Evolutionary conservation across 1,139 yeast genomes (phyloP).

Genomic region (Debaryomycetaceae sp.): DNA sequence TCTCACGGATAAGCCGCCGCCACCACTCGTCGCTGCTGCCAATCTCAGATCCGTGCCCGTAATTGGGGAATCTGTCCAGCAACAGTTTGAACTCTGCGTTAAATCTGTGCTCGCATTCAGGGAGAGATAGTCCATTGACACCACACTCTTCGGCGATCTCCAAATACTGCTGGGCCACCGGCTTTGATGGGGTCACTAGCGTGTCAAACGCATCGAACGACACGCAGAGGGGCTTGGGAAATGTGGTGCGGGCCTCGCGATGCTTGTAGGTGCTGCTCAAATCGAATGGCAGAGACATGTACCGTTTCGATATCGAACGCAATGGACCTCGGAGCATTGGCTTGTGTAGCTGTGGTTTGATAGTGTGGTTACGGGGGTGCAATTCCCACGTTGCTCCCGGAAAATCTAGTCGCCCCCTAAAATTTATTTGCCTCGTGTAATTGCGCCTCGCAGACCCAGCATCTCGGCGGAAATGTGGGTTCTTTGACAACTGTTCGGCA

Average conservation of each 20-base stretch:
- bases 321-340: no score
- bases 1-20: conserved; percentile 34
- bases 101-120: conserved; percentile 11
- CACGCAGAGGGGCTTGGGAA: conserved; percentile 37
- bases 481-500: no score
- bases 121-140: conserved; percentile 15
- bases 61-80: conserved; percentile 39
- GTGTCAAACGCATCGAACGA: conserved; percentile 66
- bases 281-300: conserved; percentile 17
- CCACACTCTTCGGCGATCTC: conserved; percentile 34
- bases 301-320: conserved; percentile 2
- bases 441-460: no score
- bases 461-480: no score
- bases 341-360: no score
- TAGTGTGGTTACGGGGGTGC: no score
- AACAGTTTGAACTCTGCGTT: conserved; percentile 20
- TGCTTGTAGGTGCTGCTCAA: conserved; percentile 14
- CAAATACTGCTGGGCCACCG: conserved; percentile 43
- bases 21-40: conserved; percentile 43
- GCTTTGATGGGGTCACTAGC: conserved; percentile 43
- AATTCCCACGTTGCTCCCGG: no score
- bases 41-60: conserved; percentile 37
- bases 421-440: no score
- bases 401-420: no score
- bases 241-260: conserved; percentile 19